These are phyloP conservation scores for Acmispon strigosus DNA, from an alignment of 306 rosid species.

Conservation along the genomic window DNA sequence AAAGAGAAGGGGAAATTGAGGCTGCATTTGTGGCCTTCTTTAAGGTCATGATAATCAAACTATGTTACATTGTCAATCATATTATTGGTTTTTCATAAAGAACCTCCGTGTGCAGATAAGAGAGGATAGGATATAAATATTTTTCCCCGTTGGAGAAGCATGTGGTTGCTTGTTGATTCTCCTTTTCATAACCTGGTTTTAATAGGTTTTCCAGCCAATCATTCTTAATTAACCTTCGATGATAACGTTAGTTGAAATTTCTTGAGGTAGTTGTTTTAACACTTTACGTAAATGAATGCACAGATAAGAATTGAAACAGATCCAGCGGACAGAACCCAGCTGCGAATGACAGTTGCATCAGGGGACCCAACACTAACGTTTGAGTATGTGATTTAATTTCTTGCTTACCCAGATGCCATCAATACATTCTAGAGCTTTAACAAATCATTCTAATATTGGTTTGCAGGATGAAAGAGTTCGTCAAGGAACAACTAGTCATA, in stretches of 20 bases:
- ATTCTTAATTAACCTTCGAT: slow-evolving; percentile 6
- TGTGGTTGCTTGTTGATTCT: not conserved
- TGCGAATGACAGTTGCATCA: slow-evolving; percentile 95
- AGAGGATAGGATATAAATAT: not conserved
- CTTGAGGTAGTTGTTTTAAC: slow-evolving; percentile 10
- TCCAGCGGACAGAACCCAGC: slow-evolving; percentile 97
- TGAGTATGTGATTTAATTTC: slow-evolving; percentile 58
- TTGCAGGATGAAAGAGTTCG: slow-evolving; percentile 87
- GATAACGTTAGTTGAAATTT: not conserved
- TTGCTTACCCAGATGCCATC: not conserved
- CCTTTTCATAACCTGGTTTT: not conserved
- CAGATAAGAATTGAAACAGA: slow-evolving; percentile 95
- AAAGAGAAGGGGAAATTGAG: slow-evolving; percentile 1
- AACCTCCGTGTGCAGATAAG: not conserved
- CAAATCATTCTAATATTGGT: slow-evolving; percentile 17
- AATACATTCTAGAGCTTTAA: not conserved
- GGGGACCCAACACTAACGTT: slow-evolving; percentile 87
- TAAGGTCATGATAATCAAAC: not conserved
- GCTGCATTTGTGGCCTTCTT: not conserved
- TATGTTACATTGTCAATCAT: not conserved
- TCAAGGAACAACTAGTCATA: slow-evolving; percentile 78
- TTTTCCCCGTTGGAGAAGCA: not conserved
- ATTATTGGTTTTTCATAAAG: not conserved
- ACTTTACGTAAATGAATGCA: slow-evolving; percentile 5
- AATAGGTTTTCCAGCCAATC: not conserved